These are phyloP conservation scores for Metarhizium robertsii DNA, from an alignment of 2,329 filamentous ascomycete genomes.

Conservation along the genomic window DNA sequence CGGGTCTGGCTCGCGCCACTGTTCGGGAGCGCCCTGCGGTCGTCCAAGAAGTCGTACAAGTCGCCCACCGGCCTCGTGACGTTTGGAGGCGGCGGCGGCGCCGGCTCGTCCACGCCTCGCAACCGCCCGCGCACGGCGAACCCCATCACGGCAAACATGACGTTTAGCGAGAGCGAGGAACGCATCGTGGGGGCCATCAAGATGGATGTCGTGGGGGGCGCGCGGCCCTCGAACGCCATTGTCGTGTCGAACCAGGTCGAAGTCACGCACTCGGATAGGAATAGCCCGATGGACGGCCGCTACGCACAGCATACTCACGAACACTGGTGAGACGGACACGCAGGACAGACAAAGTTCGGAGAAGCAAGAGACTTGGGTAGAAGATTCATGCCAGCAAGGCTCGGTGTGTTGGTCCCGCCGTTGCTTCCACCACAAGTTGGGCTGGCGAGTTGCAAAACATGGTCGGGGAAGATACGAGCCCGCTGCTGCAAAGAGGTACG, in stretches of 20 bases:
- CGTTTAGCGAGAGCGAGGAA: conserved; percentile 28
- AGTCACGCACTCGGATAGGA: conserved; percentile 17
- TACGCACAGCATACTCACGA: background rate
- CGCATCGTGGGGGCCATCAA: conserved; percentile 31
- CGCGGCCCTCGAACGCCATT: conserved; percentile 19
- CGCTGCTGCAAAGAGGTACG: too few species aligned
- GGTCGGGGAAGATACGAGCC: too few species aligned
- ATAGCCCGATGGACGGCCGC: conserved; percentile 2
- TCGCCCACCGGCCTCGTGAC: conserved; percentile 28
- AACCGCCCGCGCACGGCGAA: conserved; percentile 22
- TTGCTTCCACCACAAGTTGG: too few species aligned
- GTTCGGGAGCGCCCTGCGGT: conserved; percentile 19
- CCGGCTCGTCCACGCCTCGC: conserved; percentile 18
- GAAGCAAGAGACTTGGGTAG: too few species aligned
- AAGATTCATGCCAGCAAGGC: too few species aligned
- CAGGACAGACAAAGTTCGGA: background rate
- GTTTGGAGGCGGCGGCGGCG: conserved; percentile 29
- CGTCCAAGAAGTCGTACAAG: conserved; percentile 28
- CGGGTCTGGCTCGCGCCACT: background rate
- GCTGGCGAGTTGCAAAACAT: too few species aligned
- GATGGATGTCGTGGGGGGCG: conserved; percentile 25
- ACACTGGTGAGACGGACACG: conserved; percentile 8
- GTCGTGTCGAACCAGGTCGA: conserved; percentile 32
- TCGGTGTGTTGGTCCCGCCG: too few species aligned
- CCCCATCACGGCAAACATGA: conserved; percentile 25